Evolutionary conservation across 2,329 filamentous ascomycete genomes (phyloP), one percentile per base, ranked within the genome.

Genomic region (Didymosphaeria variabile): DNA sequence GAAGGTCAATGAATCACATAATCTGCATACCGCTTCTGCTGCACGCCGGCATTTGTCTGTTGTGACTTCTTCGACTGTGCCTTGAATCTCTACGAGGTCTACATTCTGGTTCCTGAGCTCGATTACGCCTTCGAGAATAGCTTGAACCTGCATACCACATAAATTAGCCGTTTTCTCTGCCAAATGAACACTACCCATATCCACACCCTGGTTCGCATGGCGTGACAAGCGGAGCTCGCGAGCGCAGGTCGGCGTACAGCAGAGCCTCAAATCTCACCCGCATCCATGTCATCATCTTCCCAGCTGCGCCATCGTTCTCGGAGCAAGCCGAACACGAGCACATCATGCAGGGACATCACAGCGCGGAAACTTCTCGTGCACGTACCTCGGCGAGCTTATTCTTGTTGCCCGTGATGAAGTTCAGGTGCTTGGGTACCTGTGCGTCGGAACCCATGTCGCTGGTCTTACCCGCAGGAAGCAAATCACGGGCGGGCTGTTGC

Each of bases 391-490:
- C 83, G 58, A 99, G 86, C 83, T 99, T 99, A 83, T 97, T 96
- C 74, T 90, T 88, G 81, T 99, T 99, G 79, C 94, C 91, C 1
- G 94, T 98, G 76, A 99, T 97, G 83, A 99, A 99, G 80, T 96
- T 94, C 67, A 99, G 82, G 65, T 84, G 80, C 67, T 83, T 82
- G 46, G 81, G 78, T 21, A 70, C 63, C 1, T 61, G 40, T 12
- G 59, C 32, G 12, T 55, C 55, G 34, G 63, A 40, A 12, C 56
- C 54, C 64, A 67, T 67, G 55, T 52, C 44, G 54, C 49, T 44
- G 36, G 23, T 31, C 19, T 38, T 50, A 45, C 46, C 55, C 26
- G 29, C 55, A 53, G 47, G 42, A 52, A 57, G 49, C 26, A 42
- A 36, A 19, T 31, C 29, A 19, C 21, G 32, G 29, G 47, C 49